phyloP scores from a whole-genome alignment of 768 basidiomycete genomes.

The Boletus sp. region DNA sequence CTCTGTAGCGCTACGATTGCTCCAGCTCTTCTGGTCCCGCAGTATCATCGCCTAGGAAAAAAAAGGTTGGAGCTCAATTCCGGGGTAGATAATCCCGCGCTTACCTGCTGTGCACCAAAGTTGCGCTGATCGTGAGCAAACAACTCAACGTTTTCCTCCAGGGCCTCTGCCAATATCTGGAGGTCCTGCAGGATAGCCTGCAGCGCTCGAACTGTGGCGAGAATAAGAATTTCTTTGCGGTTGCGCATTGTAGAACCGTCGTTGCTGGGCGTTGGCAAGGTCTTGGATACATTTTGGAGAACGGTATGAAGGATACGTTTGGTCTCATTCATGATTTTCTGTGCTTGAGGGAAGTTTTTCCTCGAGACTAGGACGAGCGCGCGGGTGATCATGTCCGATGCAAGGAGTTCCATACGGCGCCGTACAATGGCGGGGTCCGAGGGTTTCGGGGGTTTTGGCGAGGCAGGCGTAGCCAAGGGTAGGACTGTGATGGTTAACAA shows the following conservation, averaged over 20 bases:
- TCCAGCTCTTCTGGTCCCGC: constrained; percentile 96
- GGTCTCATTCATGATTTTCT: constrained; percentile 87
- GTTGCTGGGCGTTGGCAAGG: constrained; percentile 56
- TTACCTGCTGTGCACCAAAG: constrained; percentile 94
- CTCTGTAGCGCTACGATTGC: constrained; percentile 85
- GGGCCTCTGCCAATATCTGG: constrained; percentile 79
- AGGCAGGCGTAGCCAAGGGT: constrained; percentile 42
- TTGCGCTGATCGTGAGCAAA: constrained; percentile 95
- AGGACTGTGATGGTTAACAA: constrained; percentile 92
- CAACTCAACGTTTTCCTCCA: constrained; percentile 87
- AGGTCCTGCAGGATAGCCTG: constrained; percentile 85
- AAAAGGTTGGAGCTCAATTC: constrained; percentile 1
- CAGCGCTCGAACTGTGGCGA: constrained; percentile 76
- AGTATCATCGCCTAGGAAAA: constrained; percentile 83
- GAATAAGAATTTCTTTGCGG: constrained; percentile 72
- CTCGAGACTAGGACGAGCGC: constrained; percentile 89
- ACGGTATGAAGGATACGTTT: constrained; percentile 91
- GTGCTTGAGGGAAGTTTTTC: constrained; percentile 87
- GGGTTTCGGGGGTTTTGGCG: constrained; percentile 39
- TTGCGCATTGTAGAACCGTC: constrained; percentile 56
- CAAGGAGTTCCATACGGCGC: constrained; percentile 93
- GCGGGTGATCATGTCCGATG: constrained; percentile 96
- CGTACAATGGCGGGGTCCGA: constrained; percentile 91
- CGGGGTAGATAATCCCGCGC: constrained; percentile 10
- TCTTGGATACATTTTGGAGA: constrained; percentile 76